Percentiles rank a stretch among this genome's conserved stretches.
Conservation (phyloP, 2,329 filamentous ascomycete species). For the Pseudonectria foliicola region DNA sequence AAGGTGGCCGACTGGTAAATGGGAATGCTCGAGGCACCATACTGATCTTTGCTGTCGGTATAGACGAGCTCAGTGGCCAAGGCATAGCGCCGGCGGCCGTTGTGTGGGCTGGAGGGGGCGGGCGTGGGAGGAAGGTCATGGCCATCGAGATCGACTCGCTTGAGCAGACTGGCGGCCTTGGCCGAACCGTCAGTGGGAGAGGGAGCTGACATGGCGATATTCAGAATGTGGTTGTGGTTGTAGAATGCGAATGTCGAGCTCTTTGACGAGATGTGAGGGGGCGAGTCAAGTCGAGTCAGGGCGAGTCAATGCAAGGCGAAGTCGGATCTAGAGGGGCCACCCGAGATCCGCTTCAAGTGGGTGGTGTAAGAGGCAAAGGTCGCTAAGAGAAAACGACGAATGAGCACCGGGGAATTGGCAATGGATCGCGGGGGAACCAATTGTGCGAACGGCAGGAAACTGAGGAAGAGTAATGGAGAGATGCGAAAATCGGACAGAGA, state of each 20-base stretch:
- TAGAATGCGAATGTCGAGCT: neutral
- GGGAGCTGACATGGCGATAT: slow-evolving; percentile 22
- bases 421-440: too few species aligned
- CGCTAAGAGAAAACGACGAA: too few species aligned
- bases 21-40: slow-evolving; percentile 90
- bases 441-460: slow-evolving; percentile 1
- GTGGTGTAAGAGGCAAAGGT: too few species aligned
- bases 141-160: slow-evolving; percentile 70
- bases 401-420: too few species aligned
- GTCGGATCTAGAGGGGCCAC: too few species aligned
- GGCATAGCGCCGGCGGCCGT: slow-evolving; percentile 76
- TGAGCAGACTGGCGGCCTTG: slow-evolving; percentile 34
- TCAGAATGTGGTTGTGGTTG: neutral
- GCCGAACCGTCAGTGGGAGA: slow-evolving; percentile 20
- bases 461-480: slow-evolving; percentile 3
- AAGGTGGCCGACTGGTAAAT: slow-evolving; percentile 99
- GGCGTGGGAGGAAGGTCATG: slow-evolving; percentile 86
- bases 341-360: too few species aligned
- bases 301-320: too few species aligned
- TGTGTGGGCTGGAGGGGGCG: slow-evolving; percentile 82
- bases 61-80: slow-evolving; percentile 95
- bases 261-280: too few species aligned
- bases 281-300: too few species aligned
- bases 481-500: neutral
- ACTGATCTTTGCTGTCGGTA: slow-evolving; percentile 93